Evolutionary conservation across 352 stramenopile species (phyloP), one percentile per base, ranked within the genome.

Genomic region (Peronospora destructor): DNA sequence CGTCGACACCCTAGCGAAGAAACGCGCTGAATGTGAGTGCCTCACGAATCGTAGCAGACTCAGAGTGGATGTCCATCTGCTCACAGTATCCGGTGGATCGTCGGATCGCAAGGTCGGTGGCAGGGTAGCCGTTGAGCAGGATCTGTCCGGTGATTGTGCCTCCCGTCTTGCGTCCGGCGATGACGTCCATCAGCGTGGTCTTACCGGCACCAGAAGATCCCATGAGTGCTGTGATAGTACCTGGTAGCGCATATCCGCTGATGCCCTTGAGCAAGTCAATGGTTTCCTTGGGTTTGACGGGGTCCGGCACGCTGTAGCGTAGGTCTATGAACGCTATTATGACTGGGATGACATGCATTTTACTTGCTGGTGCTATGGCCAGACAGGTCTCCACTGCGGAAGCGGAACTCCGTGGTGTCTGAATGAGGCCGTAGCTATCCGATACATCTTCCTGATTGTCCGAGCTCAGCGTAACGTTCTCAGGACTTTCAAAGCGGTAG

Each of bases 21-120:
- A 21, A 21, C 19, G 19, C 19, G 19, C 19, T 21, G 19, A 21
- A 21, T 21, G 19, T 21, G 19, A 21, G 19, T 21, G 19, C 19
- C 19, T 21, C 19, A 21, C 19, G 19, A 21, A 21, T 3, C 19
- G 19, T 21, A 21, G 19, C 19, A 21, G 19, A 21, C 19, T 21
- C 19, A 21, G 79, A 80, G 56, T 97, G 76, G 34, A 83, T 85
- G 45, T 97, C 89, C 62, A 96, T 93, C 49, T 96, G 87, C 47
- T 82, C 66, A 14, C 71, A 82, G 45, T 83, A 80, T 23, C 66
- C 68, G 0, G 70, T 76, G 1, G 19, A 21, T 21, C 19, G 19
- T 21, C 19, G 19, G 19, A 21, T 21, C 19, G 19, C 19, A 21
- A 21, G 19, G 3, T 21, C 19, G 19, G 19, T 21, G 19, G 19